These are phyloP conservation scores for Blastocystis sp. DNA, from an alignment of 352 stramenopile genomes.

Conservation along the genomic window DNA sequence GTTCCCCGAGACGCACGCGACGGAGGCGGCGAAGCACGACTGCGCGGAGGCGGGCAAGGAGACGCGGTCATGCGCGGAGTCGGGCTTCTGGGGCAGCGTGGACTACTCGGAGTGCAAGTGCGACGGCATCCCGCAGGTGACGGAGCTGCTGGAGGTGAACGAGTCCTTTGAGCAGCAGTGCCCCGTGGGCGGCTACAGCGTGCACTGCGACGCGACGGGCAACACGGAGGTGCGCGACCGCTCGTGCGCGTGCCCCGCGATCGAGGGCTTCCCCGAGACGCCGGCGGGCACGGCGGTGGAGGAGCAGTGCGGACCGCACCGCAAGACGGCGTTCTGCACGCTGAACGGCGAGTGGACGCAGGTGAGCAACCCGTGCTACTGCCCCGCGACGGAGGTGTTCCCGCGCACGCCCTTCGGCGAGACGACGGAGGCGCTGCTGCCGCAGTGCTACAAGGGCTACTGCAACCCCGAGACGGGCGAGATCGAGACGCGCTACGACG, in stretches of 20 bases:
- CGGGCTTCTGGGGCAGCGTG: background rate
- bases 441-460: constrained; percentile 31
- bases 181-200: background rate
- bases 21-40: background rate
- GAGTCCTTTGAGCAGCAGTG: background rate
- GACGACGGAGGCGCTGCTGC: background rate
- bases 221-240: background rate
- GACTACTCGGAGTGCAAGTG: constrained; percentile 16
- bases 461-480: constrained; percentile 17
- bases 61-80: background rate
- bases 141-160: background rate
- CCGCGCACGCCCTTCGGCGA: background rate
- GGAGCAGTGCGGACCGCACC: background rate
- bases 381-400: background rate
- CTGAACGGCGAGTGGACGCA: background rate
- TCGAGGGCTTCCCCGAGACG: background rate
- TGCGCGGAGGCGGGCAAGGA: background rate
- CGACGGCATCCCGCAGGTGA: background rate
- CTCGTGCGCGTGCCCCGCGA: constrained; percentile 4
- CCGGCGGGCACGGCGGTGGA: background rate
- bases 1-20: background rate
- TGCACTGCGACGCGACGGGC: background rate
- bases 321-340: background rate
- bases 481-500: background rate
- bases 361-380: background rate